Evolutionary conservation across 306 rosid genomes (phyloP).

Genomic region (Vigna mungo): DNA sequence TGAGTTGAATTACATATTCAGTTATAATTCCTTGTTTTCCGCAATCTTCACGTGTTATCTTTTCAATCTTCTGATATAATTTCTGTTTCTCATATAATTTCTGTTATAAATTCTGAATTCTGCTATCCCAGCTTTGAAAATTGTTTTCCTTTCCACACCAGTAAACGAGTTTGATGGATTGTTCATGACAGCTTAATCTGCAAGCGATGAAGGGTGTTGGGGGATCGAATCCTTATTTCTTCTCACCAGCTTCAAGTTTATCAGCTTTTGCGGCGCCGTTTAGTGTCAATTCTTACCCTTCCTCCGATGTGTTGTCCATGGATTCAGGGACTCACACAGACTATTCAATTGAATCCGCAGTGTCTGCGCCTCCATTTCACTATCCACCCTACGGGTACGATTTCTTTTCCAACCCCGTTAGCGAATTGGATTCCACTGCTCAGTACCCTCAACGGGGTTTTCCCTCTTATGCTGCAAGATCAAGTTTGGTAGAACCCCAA

Average conservation of each 20-base stretch:
- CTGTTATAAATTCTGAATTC: neutral
- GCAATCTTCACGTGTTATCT: no score
- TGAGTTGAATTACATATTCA: no score
- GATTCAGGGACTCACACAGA: slow-evolving; percentile 50
- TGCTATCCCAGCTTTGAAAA: neutral
- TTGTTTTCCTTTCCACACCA: neutral
- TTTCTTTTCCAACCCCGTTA: slow-evolving; percentile 48
- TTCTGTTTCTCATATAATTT: neutral
- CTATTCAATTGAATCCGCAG: slow-evolving; percentile 61
- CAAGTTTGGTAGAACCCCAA: slow-evolving; percentile 56
- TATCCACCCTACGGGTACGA: slow-evolving; percentile 47
- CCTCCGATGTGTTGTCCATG: slow-evolving; percentile 44
- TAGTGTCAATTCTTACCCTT: slow-evolving; percentile 58
- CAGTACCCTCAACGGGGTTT: slow-evolving; percentile 54
- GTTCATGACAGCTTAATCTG: slow-evolving; percentile 16
- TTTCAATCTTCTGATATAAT: no score
- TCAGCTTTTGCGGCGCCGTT: slow-evolving; percentile 88
- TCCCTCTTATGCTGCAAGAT: slow-evolving; percentile 41
- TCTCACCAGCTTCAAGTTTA: slow-evolving; percentile 66
- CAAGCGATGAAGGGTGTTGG: slow-evolving; percentile 67
- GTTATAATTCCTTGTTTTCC: no score
- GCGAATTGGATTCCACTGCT: slow-evolving; percentile 43
- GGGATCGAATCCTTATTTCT: slow-evolving; percentile 43
- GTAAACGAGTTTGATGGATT: slow-evolving; percentile 36
- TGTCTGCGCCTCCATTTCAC: slow-evolving; percentile 43